A percentile compares a stretch with the other conserved stretches of the same genome.
phyloP scores from a whole-genome alignment of 2,329 filamentous ascomycete species.

The Raffaelea arxii region DNA sequence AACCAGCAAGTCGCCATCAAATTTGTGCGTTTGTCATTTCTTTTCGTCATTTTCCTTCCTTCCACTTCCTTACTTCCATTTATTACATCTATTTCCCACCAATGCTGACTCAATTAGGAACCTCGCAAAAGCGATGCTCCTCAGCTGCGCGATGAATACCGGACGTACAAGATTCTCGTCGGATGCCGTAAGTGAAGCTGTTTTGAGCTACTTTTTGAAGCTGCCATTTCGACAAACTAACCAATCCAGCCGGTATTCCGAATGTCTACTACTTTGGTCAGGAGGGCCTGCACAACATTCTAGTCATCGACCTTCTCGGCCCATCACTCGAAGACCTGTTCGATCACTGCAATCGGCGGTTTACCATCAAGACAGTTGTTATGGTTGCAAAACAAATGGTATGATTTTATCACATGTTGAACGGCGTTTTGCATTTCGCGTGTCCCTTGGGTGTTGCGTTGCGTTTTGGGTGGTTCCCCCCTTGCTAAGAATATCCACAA shows the following conservation, averaged over 20 bases:
- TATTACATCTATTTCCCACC: background rate
- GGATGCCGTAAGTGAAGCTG: conserved; percentile 76
- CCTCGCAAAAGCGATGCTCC: conserved; percentile 97
- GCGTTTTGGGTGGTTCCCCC: background rate
- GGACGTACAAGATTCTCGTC: conserved; percentile 98
- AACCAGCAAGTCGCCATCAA: conserved; percentile 99
- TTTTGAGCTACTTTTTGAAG: too few species aligned
- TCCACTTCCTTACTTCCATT: background rate
- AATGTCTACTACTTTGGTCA: conserved; percentile 99
- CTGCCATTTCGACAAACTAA: conserved; percentile 20
- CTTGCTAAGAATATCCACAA: too few species aligned
- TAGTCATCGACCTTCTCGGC: conserved; percentile 92
- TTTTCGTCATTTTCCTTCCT: background rate
- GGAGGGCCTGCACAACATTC: conserved; percentile 95
- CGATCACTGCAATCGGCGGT: conserved; percentile 91
- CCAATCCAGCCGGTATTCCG: conserved; percentile 73
- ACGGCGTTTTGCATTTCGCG: background rate
- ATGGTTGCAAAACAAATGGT: conserved; percentile 99
- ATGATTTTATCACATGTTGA: conserved; percentile 18
- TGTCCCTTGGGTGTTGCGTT: too few species aligned
- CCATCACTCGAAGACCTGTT: conserved; percentile 95
- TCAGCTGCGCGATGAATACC: conserved; percentile 94
- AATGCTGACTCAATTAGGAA: conserved; percentile 52
- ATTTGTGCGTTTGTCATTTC: conserved; percentile 57
- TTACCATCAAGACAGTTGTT: conserved; percentile 94